Conservation (phyloP, 345 rosid species). For the Triadica sebifera region DNA sequence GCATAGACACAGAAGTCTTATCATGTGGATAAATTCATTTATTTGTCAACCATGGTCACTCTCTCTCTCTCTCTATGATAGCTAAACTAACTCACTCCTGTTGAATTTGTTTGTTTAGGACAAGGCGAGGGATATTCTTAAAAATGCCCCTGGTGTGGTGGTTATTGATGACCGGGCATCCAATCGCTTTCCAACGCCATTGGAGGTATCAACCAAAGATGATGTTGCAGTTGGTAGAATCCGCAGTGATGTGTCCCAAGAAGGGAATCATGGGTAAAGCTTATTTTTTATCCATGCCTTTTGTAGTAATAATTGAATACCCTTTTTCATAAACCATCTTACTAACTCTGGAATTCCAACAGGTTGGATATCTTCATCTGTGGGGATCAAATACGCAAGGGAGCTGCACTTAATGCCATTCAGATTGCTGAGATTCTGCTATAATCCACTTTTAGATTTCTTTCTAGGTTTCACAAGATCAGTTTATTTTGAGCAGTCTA, state of each 20-base stretch:
- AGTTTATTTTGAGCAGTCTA: background rate
- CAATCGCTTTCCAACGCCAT: constrained; percentile 88
- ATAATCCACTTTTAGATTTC: constrained; percentile 19
- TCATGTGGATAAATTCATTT: too few species aligned
- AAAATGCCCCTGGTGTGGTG: constrained; percentile 73
- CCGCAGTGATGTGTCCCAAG: constrained; percentile 78
- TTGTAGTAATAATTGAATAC: background rate
- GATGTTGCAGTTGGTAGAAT: constrained; percentile 96
- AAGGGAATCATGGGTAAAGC: constrained; percentile 72
- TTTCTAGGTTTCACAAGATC: constrained; percentile 6
- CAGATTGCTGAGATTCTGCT: constrained; percentile 95
- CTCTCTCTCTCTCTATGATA: background rate
- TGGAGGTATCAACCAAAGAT: constrained; percentile 84
- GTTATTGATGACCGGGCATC: constrained; percentile 77
- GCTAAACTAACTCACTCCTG: too few species aligned
- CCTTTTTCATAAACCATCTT: background rate
- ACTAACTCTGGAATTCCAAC: constrained; percentile 23
- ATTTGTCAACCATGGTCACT: background rate
- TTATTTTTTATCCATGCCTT: background rate
- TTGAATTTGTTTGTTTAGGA: constrained; percentile 38
- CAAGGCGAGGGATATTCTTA: constrained; percentile 72
- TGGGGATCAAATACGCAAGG: constrained; percentile 97
- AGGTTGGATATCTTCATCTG: constrained; percentile 96
- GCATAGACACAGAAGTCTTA: too few species aligned
- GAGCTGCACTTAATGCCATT: constrained; percentile 95